Evolutionary conservation across 768 basidiomycete species (phyloP), one percentile per base, ranked within the genome.

Genomic region (Tulasnella sp.): DNA sequence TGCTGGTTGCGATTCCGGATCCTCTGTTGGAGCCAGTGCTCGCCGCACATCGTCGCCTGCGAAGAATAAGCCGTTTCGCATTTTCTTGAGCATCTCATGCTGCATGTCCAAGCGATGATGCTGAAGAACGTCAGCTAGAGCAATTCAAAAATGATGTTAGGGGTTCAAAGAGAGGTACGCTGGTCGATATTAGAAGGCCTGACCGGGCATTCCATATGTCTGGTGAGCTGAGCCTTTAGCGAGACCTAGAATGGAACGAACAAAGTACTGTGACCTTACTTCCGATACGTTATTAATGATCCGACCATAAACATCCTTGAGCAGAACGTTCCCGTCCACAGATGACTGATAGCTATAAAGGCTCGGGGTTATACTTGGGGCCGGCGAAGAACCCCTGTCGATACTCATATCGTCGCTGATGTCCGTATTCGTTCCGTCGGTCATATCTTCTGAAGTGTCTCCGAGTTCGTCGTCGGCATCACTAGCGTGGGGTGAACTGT

Each of bases 331-430:
- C n/a, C 57, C 57, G 39, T 79, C 70, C n/a, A 67, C 75, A 3
- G 57, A 79, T 9, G 79, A 79, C 10, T n/a, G 37, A 55, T 78
- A 79, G 20, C 78, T 70, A 37, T 70, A 79, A 42, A 77, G 16
- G 51, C 78, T 79, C 3, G 39, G 9, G 10, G 1, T 11, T 11
- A 29, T 26, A 29, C 57, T 61, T 4, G 57, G 57, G 1, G 57
- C 23, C 13, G 57, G 57, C 15, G 57, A 61, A n/a, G n/a, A 11
- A 29, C 5, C 57, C 10, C 57, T 9, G 23, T 23, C 57, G 57
- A 61, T 18, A 61, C 57, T 61, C 13, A 61, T 9, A 2, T 61
- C 57, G 29, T 61, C 57, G 57, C 29, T 61, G 57, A 29, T n/a
- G 57, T 61, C 57, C 26, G 23, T 61, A 29, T 26, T 1, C 9